A percentile compares a stretch with the other conserved stretches of the same genome.
Evolutionary conservation across 768 basidiomycete species (phyloP).

Genomic region (Melanogaster broomeanus): DNA sequence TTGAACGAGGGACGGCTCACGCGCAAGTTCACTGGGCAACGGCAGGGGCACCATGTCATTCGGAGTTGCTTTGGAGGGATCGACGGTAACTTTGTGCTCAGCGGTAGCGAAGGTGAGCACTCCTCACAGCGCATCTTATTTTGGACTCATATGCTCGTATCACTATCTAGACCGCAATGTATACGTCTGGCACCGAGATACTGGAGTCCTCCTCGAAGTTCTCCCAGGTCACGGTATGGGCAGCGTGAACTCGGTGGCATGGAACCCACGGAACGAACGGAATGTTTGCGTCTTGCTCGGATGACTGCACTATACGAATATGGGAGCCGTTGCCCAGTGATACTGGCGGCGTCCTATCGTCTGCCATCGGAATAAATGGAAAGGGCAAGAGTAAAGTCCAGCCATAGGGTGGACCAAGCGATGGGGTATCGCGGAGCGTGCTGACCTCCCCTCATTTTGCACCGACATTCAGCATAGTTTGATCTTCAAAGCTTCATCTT

Average conservation of each 20-base stretch:
- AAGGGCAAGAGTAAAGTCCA: slow-evolving; percentile 68
- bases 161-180: slow-evolving; percentile 78
- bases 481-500: slow-evolving; percentile 30
- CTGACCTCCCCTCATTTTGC: slow-evolving; percentile 26
- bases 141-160: slow-evolving; percentile 10
- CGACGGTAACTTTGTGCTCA: slow-evolving; percentile 85
- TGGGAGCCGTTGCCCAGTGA: slow-evolving; percentile 60
- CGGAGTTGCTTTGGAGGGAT: slow-evolving; percentile 93
- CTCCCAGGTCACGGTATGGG: slow-evolving; percentile 86
- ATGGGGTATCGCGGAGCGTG: slow-evolving; percentile 11
- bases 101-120: slow-evolving; percentile 88
- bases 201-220: slow-evolving; percentile 81
- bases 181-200: slow-evolving; percentile 94
- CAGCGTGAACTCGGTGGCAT: slow-evolving; percentile 93
- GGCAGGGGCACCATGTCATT: slow-evolving; percentile 82
- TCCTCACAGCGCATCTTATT: background rate
- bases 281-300: slow-evolving; percentile 98
- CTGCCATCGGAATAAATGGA: slow-evolving; percentile 37
- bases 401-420: slow-evolving; percentile 38
- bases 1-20: slow-evolving; percentile 67
- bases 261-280: slow-evolving; percentile 86
- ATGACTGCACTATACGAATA: slow-evolving; percentile 88
- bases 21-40: slow-evolving; percentile 85
- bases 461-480: slow-evolving; percentile 28
- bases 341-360: slow-evolving; percentile 17